These are phyloP conservation scores for Apiotrichum sp. DNA, from an alignment of 1,284 basidiomycete species.

Conservation along the genomic window DNA sequence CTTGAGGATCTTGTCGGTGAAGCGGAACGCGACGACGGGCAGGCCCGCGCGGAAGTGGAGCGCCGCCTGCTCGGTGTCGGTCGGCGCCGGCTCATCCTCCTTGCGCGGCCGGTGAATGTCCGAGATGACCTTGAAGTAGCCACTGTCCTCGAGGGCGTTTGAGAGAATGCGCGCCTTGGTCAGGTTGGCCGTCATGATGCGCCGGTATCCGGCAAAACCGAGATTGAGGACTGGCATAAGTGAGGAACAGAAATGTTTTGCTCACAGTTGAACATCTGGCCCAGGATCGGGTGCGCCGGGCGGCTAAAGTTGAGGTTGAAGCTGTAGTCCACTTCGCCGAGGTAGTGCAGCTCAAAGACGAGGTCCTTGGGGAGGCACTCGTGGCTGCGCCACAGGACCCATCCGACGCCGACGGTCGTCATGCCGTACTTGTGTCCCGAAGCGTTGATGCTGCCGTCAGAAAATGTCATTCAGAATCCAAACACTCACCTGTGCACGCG, in stretches of 20 bases:
- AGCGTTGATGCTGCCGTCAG: slow-evolving; percentile 46
- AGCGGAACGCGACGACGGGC: slow-evolving; percentile 87
- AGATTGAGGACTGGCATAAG: slow-evolving; percentile 58
- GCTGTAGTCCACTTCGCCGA: slow-evolving; percentile 55
- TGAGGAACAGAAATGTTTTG: neutral
- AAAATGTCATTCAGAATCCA: neutral
- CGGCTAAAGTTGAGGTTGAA: slow-evolving; percentile 95
- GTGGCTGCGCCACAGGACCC: slow-evolving; percentile 77
- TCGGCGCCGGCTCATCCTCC: neutral
- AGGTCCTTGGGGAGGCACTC: slow-evolving; percentile 74
- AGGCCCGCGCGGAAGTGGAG: slow-evolving; percentile 53
- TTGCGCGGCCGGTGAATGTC: slow-evolving; percentile 46
- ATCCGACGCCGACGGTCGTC: slow-evolving; percentile 54
- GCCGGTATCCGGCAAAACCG: slow-evolving; percentile 69
- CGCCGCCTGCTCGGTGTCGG: slow-evolving; percentile 25
- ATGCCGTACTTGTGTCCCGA: slow-evolving; percentile 88
- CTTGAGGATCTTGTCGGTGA: slow-evolving; percentile 68
- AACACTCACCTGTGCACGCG: slow-evolving; percentile 59
- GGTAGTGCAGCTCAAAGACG: slow-evolving; percentile 87
- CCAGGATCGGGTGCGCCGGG: slow-evolving; percentile 71
- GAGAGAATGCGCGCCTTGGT: slow-evolving; percentile 79
- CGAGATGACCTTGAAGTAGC: slow-evolving; percentile 59
- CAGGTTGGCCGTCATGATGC: slow-evolving; percentile 64
- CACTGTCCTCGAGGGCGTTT: slow-evolving; percentile 73
- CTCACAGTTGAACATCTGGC: slow-evolving; percentile 77